Evolutionary conservation across 495 filamentous ascomycete species (phyloP).

Genomic region (Trichocladium antarcticum): DNA sequence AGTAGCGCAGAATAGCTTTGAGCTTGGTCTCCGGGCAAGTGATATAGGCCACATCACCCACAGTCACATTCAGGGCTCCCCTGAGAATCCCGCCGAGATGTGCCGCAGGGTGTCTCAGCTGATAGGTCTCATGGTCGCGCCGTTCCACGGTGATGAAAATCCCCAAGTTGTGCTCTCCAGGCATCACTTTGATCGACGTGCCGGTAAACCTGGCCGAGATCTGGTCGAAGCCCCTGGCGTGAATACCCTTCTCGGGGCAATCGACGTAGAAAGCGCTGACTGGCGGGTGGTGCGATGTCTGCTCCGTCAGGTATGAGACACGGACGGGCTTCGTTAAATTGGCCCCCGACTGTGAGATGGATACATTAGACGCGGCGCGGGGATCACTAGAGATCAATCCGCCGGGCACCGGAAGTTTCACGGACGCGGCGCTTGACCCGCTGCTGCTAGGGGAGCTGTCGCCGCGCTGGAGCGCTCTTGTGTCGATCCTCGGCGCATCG

Average conservation of each 20-base stretch:
- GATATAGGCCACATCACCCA: constrained; percentile 77
- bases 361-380: constrained; percentile 33
- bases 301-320: constrained; percentile 89
- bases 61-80: constrained; percentile 71
- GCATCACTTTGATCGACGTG: constrained; percentile 80
- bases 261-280: constrained; percentile 93
- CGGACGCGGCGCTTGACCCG: constrained; percentile 41
- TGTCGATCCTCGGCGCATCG: constrained; percentile 42
- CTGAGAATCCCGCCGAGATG: constrained; percentile 80
- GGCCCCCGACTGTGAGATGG: constrained; percentile 30
- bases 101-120: constrained; percentile 88
- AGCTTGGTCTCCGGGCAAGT: constrained; percentile 77
- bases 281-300: constrained; percentile 96
- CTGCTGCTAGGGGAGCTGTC: constrained; percentile 30
- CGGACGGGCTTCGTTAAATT: constrained; percentile 47
- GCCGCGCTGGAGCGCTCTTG: constrained; percentile 24
- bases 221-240: constrained; percentile 86
- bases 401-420: constrained; percentile 19
- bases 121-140: constrained; percentile 78
- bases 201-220: constrained; percentile 96
- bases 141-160: constrained; percentile 84
- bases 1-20: constrained; percentile 82
- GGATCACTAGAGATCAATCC: constrained; percentile 24
- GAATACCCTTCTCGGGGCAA: constrained; percentile 82
- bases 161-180: constrained; percentile 85